Percentiles rank a stretch among this genome's conserved stretches.
phyloP scores from a whole-genome alignment of 306 rosid species.

The Delonix regia region DNA sequence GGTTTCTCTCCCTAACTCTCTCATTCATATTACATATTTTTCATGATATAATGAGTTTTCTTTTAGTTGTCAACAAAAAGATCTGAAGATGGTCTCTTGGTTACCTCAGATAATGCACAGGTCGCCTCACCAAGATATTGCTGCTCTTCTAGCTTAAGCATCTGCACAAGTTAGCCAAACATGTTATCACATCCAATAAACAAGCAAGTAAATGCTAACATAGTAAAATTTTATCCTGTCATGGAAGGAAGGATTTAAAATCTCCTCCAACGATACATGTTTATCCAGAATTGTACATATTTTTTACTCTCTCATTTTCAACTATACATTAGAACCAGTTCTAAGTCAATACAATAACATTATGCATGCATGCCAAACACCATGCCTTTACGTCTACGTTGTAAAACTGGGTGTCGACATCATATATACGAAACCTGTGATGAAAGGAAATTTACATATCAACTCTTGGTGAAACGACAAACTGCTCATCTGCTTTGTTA shows the following conservation, averaged over 20 bases:
- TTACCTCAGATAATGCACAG: slow-evolving; percentile 72
- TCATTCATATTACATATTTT: background rate
- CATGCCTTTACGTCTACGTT: slow-evolving; percentile 71
- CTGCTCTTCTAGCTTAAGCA: slow-evolving; percentile 81
- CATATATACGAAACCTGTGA: slow-evolving; percentile 76
- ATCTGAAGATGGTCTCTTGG: slow-evolving; percentile 18
- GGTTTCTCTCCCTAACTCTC: background rate
- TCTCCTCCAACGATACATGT: slow-evolving; percentile 3
- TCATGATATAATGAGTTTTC: slow-evolving; percentile 3
- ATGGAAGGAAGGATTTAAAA: background rate
- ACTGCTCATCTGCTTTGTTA: slow-evolving; percentile 18
- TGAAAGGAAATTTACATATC: slow-evolving; percentile 5
- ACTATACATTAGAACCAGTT: slow-evolving; percentile 12
- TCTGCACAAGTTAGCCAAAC: slow-evolving; percentile 55
- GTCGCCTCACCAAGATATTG: slow-evolving; percentile 80
- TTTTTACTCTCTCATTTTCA: slow-evolving; percentile 13
- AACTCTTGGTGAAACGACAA: slow-evolving; percentile 29
- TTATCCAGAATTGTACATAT: background rate
- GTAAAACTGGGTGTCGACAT: slow-evolving; percentile 76
- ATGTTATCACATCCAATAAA: slow-evolving; percentile 2
- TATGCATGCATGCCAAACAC: slow-evolving; percentile 12
- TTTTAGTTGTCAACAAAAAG: background rate
- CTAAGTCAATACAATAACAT: background rate
- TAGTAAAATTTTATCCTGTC: background rate
- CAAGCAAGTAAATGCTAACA: background rate